Evolutionary conservation across 2,329 filamentous ascomycete species (phyloP), one percentile per base, ranked within the genome.

Genomic region (Trichoderma sp.): DNA sequence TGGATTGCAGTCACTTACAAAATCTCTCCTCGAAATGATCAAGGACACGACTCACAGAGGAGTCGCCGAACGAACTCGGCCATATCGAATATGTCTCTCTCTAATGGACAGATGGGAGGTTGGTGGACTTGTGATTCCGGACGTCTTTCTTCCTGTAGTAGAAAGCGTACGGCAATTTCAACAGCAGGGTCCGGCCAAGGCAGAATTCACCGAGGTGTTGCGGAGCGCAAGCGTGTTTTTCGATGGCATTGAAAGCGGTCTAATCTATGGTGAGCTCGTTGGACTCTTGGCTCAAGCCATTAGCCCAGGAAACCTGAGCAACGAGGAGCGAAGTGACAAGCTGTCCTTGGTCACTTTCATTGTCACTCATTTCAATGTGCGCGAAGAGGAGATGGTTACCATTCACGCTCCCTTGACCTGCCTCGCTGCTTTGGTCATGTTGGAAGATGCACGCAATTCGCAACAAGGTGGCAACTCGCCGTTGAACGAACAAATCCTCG

Each of bases 61-160:
- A 53, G 72, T 73, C 15, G 80, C 84, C 19, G 92, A 96, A 74
- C 86, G 89, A 76, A 92, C 93, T 22, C 89, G 89, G 45, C 94
- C 95, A 0, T 97, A 97, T 76, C 89, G 94, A 67, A 92, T 98
- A 70, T 96, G 93, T 74, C 85, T 98, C 2, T 97, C 96, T 17
- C 83, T 99, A 63, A 98, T 99, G 95, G 95, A 99, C 79, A 89
- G 94, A 68, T 98, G 93, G 94, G 95, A 99, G 77, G 94, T 99
- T 71, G 95, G 95, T 34, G 93, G 93, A 1, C 84, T 94, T 19
- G 89, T 99, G 56, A 90, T 98, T 2, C 92, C 94, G 0, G 90
- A 93, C 69, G 87, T 98, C 15, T 98, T 99, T 75, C 83, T 97
- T 15, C 92, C 94, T 4, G 89, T 94, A 29, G 87, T 99, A 73